Percentiles rank a stretch among this genome's conserved stretches.
Evolutionary conservation across 805 yeast species (phyloP).

Genomic region (Dipodascus geniculatus): DNA sequence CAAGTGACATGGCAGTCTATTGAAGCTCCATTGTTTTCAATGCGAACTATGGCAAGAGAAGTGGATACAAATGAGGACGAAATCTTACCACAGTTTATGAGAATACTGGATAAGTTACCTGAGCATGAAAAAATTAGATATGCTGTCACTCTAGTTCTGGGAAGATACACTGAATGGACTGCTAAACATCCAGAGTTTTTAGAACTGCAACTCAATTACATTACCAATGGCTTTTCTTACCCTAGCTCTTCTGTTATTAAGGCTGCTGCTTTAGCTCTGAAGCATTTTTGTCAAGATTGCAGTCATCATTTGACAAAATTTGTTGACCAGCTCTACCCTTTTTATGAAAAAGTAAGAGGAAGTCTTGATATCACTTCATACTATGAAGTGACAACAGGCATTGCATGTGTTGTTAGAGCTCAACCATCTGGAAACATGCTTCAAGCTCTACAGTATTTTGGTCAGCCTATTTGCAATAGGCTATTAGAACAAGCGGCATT

Average conservation of each 20-base stretch:
- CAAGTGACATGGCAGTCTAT: slow-evolving; percentile 64
- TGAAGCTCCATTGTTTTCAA: slow-evolving; percentile 81
- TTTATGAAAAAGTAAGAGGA: slow-evolving; percentile 48
- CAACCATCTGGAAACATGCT: slow-evolving; percentile 40
- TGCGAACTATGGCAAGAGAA: slow-evolving; percentile 92
- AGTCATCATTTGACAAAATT: slow-evolving; percentile 49
- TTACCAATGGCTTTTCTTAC: slow-evolving; percentile 67
- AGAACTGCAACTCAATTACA: slow-evolving; percentile 74
- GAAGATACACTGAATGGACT: slow-evolving; percentile 97
- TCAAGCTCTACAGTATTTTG: slow-evolving; percentile 47
- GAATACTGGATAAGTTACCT: slow-evolving; percentile 54
- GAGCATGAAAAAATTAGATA: slow-evolving; percentile 80
- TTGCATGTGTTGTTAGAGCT: slow-evolving; percentile 67
- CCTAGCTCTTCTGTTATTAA: slow-evolving; percentile 44
- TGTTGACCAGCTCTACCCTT: slow-evolving; percentile 61
- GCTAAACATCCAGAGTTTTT: slow-evolving; percentile 70
- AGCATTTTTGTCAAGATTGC: slow-evolving; percentile 93
- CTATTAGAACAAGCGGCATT: slow-evolving; percentile 6
- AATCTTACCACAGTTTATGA: slow-evolving; percentile 69
- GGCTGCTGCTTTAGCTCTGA: slow-evolving; percentile 88
- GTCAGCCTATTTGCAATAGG: slow-evolving; percentile 47
- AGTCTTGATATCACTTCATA: slow-evolving; percentile 55
- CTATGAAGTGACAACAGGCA: slow-evolving; percentile 77
- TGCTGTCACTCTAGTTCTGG: slow-evolving; percentile 85
- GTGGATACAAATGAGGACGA: slow-evolving; percentile 54